Conservation (phyloP, 2,329 filamentous ascomycete species). For the Fusarium acutatum region DNA sequence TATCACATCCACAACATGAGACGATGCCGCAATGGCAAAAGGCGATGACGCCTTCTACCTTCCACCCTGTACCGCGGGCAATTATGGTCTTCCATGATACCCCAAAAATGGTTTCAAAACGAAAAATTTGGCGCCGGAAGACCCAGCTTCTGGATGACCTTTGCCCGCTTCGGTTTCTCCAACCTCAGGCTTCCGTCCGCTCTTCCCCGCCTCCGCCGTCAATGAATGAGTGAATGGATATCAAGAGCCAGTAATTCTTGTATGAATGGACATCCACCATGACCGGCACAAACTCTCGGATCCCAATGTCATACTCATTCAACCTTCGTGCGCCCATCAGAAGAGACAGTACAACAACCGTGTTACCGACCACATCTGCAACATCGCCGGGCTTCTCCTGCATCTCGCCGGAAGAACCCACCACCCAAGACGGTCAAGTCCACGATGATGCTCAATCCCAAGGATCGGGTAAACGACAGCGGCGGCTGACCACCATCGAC, state of each 20-base stretch:
- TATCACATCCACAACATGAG: neutral
- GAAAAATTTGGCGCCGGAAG: neutral
- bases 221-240: neutral
- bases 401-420: neutral
- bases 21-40: neutral
- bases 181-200: neutral
- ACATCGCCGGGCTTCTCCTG: neutral
- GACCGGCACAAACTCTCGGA: neutral
- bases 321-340: neutral
- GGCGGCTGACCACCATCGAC: neutral
- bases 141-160: neutral
- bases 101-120: neutral
- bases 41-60: neutral
- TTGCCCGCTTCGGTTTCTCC: neutral
- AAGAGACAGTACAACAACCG: neutral
- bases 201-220: constrained; percentile 1
- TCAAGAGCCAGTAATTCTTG: neutral
- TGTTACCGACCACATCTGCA: neutral
- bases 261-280: neutral
- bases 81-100: neutral
- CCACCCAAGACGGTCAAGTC: neutral
- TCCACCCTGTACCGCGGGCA: neutral
- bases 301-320: neutral
- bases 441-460: neutral
- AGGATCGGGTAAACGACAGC: neutral